Base-by-base conservation (phyloP, 768 basidiomycete species). In the Kwoniella sp. region DNA sequence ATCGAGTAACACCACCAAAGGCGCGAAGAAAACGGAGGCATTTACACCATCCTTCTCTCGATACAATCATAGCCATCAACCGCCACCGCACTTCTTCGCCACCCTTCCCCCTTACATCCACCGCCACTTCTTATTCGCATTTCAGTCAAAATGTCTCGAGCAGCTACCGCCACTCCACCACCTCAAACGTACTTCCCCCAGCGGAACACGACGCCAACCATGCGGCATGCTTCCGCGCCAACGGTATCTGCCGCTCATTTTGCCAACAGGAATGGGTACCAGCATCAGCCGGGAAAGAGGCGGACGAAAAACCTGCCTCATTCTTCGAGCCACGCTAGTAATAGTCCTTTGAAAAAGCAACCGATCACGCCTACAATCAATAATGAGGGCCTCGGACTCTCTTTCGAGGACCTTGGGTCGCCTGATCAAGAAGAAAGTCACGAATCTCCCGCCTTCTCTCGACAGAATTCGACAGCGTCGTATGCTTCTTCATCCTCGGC, bases 61-160 rank as follows among this genome's bases (percentile, higher is more conserved):
- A 67, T 55, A 45, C 25, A 68, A 58, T 75, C 73, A 70, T 69
- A 74, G 71, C 53, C 71, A 73, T 75, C 65, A 59, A 68, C 57
- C 58, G 65, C 66, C 62, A 62, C 72, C 72, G 74, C 66, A 76
- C 72, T 73, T 74, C 75, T 74, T 73, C 75, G 75, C 70, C 68
- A 66, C 50, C 70, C n/a, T 67, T 73, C 63, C 65, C 68, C 66
- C 26, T 56, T 67, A 58, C 66, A 55, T 26, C 67, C 66, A 59
- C 52, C 58, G 37, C 22, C 41, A 37, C 29, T 54, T 67, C 38
- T 38, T 15, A 31, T 26, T 52, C 20, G 4, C 1, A 11, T 41
- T 29, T n/a, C 29, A 47, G 2, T 12, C 38, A 55, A 22, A 22
- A 76, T 76, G 75, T 76, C 75, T 4, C 63, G 73, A 56, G 53